Conservation (phyloP, 2,329 filamentous ascomycete species). For the Madurella mycetomatis region DNA sequence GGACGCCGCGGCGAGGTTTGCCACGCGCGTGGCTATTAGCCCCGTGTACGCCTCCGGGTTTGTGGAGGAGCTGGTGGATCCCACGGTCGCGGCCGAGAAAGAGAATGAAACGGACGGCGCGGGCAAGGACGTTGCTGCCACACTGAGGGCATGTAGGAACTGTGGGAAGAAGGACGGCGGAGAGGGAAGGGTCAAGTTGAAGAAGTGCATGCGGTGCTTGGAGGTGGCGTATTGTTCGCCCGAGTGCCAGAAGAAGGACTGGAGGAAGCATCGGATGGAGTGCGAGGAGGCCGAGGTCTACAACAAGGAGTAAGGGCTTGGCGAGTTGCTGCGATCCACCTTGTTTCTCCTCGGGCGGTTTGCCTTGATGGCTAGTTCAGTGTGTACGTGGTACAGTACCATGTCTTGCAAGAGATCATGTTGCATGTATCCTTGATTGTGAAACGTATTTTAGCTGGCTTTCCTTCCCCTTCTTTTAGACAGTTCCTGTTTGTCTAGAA, state of each 20-base stretch:
- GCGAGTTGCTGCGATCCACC: too few species aligned
- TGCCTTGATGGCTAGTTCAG: too few species aligned
- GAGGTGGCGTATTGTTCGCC: conserved; percentile 46
- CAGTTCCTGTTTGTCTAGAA: too few species aligned
- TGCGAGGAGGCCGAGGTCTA: conserved; percentile 30
- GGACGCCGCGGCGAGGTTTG: conserved; percentile 38
- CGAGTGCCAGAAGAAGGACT: conserved; percentile 51
- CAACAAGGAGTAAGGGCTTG: neutral
- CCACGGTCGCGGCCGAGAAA: conserved; percentile 1
- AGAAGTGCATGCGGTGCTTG: conserved; percentile 43
- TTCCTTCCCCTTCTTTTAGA: too few species aligned
- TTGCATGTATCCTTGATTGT: too few species aligned
- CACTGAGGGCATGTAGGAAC: conserved; percentile 31
- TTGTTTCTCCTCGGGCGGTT: too few species aligned
- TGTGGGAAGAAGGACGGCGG: conserved; percentile 34
- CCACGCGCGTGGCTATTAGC: conserved; percentile 56
- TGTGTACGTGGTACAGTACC: too few species aligned
- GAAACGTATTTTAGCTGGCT: too few species aligned
- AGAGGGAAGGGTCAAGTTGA: conserved; percentile 31
- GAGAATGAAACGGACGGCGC: neutral
- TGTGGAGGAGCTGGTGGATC: conserved; percentile 39
- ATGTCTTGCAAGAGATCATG: too few species aligned
- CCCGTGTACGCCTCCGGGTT: conserved; percentile 45
- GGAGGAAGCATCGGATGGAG: conserved; percentile 47
- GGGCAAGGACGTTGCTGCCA: neutral